Conservation (phyloP, 352 stramenopile genomes). For the Globisporangium acanthophoron region DNA sequence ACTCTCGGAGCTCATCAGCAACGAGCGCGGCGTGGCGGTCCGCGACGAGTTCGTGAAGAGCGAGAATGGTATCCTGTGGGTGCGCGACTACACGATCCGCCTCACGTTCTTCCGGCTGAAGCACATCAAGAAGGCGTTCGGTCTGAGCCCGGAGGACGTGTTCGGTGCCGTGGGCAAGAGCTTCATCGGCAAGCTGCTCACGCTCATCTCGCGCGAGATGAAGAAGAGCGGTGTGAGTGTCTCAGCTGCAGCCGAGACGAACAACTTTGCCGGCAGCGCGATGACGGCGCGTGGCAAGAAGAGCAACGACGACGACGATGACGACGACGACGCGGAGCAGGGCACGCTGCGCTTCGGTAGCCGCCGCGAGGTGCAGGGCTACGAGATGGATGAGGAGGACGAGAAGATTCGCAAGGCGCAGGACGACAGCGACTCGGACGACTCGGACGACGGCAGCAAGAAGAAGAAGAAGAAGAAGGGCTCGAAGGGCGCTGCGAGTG, state of each 20-base stretch:
- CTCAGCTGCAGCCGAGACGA: constrained; percentile 42
- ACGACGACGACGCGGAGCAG: constrained; percentile 85
- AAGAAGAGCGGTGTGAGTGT: constrained; percentile 80
- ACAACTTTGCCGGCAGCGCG: constrained; percentile 18
- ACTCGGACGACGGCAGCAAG: constrained; percentile 28
- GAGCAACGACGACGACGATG: constrained; percentile 65
- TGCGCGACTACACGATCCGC: constrained; percentile 96
- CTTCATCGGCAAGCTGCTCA: constrained; percentile 93
- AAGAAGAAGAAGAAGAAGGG: constrained; percentile 32
- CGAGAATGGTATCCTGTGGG: constrained; percentile 90
- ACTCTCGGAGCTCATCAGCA: constrained; percentile 92
- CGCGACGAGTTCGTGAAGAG: constrained; percentile 89
- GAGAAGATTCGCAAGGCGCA: constrained; percentile 70
- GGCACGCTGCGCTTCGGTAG: constrained; percentile 81
- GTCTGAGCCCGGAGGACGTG: constrained; percentile 92
- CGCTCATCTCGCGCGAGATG: constrained; percentile 93
- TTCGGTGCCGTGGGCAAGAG: constrained; percentile 74
- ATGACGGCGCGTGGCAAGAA: constrained; percentile 30
- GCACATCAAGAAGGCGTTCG: constrained; percentile 95
- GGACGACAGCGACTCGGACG: constrained; percentile 56
- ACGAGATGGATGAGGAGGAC: constrained; percentile 95
- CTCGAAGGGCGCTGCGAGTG: constrained; percentile 8
- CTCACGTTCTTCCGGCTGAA: constrained; percentile 93
- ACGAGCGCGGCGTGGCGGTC: constrained; percentile 89
- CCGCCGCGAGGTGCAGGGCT: constrained; percentile 75